Percentiles rank a stretch among this genome's conserved stretches.
Conservation (phyloP, 306 rosid species). For the Cucumis hystrix region DNA sequence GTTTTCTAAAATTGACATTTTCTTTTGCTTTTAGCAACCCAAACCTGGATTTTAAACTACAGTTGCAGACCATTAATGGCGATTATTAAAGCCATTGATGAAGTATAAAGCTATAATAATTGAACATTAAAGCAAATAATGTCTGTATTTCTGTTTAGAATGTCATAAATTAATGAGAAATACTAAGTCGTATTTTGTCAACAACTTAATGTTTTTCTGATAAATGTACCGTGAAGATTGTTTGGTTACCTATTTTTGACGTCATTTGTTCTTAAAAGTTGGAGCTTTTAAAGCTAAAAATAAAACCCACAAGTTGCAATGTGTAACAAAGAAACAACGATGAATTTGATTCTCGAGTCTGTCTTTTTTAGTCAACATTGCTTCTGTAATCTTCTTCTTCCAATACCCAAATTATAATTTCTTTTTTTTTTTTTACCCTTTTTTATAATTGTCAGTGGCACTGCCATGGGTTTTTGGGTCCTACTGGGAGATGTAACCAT, state of each 20-base stretch:
- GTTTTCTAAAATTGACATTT: neutral
- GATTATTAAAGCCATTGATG: neutral
- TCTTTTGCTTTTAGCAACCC: neutral
- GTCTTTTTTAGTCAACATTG: neutral
- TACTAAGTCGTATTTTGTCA: neutral
- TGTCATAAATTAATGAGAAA: neutral
- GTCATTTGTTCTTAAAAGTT: neutral
- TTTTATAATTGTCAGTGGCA: slow-evolving; percentile 1
- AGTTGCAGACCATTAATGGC: neutral
- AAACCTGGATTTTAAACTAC: neutral
- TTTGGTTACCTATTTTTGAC: neutral
- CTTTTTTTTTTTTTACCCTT: neutral
- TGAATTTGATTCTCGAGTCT: slow-evolving; percentile 1
- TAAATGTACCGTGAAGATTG: neutral
- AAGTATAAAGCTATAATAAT: neutral
- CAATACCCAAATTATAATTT: neutral
- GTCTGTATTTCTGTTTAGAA: neutral
- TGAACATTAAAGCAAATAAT: neutral
- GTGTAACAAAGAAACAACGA: neutral
- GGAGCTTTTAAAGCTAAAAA: neutral
- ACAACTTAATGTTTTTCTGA: neutral
- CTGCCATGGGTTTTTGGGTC: slow-evolving; percentile 4
- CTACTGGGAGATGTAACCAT: neutral
- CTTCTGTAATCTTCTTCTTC: neutral
- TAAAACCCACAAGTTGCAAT: slow-evolving; percentile 7